Percentiles rank a stretch among this genome's conserved stretches.
phyloP scores from a whole-genome alignment of 257 asterid species.

The Lithospermum erythrorhizon region DNA sequence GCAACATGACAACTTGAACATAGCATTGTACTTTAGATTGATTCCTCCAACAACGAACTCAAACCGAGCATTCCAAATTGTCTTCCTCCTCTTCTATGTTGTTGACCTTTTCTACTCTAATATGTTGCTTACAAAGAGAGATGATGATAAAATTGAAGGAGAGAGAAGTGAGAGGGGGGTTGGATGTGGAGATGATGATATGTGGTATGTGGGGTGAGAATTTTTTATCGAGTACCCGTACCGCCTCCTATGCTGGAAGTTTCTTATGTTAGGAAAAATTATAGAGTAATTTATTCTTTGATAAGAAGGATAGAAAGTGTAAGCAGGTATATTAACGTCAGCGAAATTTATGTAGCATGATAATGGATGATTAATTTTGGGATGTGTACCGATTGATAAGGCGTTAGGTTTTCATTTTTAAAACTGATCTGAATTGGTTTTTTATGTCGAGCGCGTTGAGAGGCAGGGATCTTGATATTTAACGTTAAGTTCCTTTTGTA shows the following conservation, averaged over 20 bases:
- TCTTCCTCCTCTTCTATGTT: not conserved
- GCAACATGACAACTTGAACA: too few species aligned
- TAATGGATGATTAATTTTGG: too few species aligned
- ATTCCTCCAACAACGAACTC: too few species aligned
- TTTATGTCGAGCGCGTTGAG: too few species aligned
- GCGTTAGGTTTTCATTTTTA: too few species aligned
- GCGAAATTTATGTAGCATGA: too few species aligned
- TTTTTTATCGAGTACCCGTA: not conserved
- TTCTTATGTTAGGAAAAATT: slow-evolving; percentile 43
- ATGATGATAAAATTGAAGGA: slow-evolving; percentile 10
- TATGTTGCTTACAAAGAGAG: slow-evolving; percentile 8
- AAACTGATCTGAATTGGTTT: too few species aligned
- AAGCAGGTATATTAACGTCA: too few species aligned
- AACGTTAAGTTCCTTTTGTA: too few species aligned
- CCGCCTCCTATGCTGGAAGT: slow-evolving; percentile 37
- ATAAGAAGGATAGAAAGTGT: slow-evolving; percentile 7
- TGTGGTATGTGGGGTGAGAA: not conserved
- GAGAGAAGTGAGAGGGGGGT: not conserved
- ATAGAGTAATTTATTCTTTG: slow-evolving; percentile 26
- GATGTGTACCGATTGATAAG: too few species aligned
- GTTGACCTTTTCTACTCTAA: not conserved
- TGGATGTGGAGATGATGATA: too few species aligned
- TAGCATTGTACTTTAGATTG: not conserved
- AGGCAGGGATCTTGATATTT: too few species aligned
- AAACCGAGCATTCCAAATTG: slow-evolving; percentile 8